Conservation (phyloP, 805 yeast genomes). For the Starmerella powellii region DNA sequence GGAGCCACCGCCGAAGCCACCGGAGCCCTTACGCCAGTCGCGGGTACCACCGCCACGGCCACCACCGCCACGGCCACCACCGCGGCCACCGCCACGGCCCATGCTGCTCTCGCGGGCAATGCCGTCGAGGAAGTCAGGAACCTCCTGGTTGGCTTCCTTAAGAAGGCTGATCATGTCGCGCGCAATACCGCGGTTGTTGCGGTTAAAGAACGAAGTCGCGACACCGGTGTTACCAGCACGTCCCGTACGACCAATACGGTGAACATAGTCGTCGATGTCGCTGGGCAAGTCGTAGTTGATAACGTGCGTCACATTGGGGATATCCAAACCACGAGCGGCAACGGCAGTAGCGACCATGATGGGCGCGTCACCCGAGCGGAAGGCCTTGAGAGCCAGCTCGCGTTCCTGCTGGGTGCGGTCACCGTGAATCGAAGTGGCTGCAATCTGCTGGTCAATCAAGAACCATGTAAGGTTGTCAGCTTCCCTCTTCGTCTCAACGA, state of each 20-base stretch:
- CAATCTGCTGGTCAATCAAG: constrained; percentile 76
- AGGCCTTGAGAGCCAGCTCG: constrained; percentile 90
- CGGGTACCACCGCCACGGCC: constrained; percentile 29
- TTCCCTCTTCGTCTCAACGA: constrained; percentile 97
- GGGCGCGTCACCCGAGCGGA: constrained; percentile 85
- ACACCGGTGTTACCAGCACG: constrained; percentile 99
- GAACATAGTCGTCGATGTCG: constrained; percentile 97
- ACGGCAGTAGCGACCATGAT: constrained; percentile 98
- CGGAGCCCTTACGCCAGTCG: constrained; percentile 25
- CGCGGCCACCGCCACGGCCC: constrained; percentile 44
- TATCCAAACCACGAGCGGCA: constrained; percentile 99
- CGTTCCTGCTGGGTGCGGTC: constrained; percentile 97
- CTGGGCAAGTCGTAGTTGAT: constrained; percentile 93
- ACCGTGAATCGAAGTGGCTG: constrained; percentile 98
- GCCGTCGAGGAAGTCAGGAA: constrained; percentile 75
- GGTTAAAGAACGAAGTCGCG: constrained; percentile 96
- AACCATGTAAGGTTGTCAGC: constrained; percentile 92
- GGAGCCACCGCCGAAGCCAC: constrained; percentile 23
- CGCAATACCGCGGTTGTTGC: constrained; percentile 80
- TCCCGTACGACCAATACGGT: constrained; percentile 99
- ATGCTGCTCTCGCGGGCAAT: constrained; percentile 64
- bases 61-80: constrained; percentile 42
- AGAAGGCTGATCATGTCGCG: constrained; percentile 79
- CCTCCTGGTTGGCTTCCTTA: constrained; percentile 94
- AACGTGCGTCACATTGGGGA: constrained; percentile 97